phyloP scores from a whole-genome alignment of 345 rosid species.

The Acer saccharum region DNA sequence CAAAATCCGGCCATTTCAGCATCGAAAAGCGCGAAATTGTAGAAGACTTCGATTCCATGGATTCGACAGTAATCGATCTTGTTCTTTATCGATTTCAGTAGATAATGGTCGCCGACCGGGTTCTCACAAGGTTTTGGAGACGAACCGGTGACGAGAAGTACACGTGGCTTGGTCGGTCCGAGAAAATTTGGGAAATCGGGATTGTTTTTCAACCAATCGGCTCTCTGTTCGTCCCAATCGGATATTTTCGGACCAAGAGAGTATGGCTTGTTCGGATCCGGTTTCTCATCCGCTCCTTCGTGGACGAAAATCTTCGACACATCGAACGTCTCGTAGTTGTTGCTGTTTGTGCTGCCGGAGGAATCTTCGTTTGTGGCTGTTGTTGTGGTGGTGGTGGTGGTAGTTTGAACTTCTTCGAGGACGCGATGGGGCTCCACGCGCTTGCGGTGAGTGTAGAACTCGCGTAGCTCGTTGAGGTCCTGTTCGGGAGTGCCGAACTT shows the following conservation, averaged over 20 bases:
- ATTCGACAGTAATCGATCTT: constrained; percentile 64
- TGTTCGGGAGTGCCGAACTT: constrained; percentile 63
- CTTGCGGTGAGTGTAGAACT: constrained; percentile 51
- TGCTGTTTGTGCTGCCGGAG: constrained; percentile 9
- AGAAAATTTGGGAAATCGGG: constrained; percentile 48
- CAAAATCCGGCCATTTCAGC: constrained; percentile 69
- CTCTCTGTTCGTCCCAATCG: constrained; percentile 58
- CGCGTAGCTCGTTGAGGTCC: constrained; percentile 50
- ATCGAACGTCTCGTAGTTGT: constrained; percentile 46
- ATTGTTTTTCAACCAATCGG: constrained; percentile 40
- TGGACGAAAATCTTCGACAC: constrained; percentile 40
- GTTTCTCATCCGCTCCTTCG: constrained; percentile 57
- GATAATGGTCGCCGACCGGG: constrained; percentile 60
- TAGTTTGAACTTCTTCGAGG: constrained; percentile 15
- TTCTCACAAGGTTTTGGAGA: constrained; percentile 70
- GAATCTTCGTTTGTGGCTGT: background rate
- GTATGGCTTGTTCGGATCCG: constrained; percentile 51
- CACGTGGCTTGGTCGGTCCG: constrained; percentile 51
- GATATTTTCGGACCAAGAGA: constrained; percentile 52
- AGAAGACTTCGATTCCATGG: constrained; percentile 56
- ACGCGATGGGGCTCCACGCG: constrained; percentile 49
- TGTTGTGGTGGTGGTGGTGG: background rate
- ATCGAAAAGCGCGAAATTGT: constrained; percentile 58
- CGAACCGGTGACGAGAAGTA: constrained; percentile 61
- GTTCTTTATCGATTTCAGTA: constrained; percentile 58